phyloP scores from a whole-genome alignment of 768 basidiomycete genomes.

The Flagelloscypha sp. region DNA sequence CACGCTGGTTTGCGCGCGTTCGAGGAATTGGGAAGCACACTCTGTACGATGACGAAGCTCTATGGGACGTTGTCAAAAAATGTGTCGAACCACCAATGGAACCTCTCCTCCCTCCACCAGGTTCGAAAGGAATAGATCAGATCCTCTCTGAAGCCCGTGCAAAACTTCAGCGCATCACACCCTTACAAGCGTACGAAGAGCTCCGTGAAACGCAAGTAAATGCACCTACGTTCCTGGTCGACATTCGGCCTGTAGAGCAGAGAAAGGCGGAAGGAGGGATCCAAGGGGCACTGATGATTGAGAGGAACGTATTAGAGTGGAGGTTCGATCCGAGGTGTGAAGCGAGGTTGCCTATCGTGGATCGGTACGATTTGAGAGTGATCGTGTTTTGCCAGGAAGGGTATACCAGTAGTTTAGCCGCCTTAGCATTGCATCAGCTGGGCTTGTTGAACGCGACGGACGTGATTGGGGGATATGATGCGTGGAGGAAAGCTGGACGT shows the following conservation, averaged over 20 bases:
- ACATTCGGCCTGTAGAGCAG: slow-evolving; percentile 62
- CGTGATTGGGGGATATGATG: slow-evolving; percentile 64
- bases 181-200: slow-evolving; percentile 52
- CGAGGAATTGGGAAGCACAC: slow-evolving; percentile 43
- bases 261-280: slow-evolving; percentile 52
- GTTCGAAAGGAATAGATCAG: slow-evolving; percentile 50
- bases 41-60: slow-evolving; percentile 58
- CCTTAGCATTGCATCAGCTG: slow-evolving; percentile 56
- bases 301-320: slow-evolving; percentile 75
- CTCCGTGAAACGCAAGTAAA: slow-evolving; percentile 42
- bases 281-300: slow-evolving; percentile 61
- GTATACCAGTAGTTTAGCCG: slow-evolving; percentile 64
- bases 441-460: slow-evolving; percentile 72
- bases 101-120: slow-evolving; percentile 54
- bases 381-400: slow-evolving; percentile 75
- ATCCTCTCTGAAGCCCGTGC: slow-evolving; percentile 53
- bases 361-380: slow-evolving; percentile 66
- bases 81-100: slow-evolving; percentile 51
- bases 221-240: slow-evolving; percentile 66
- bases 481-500: slow-evolving; percentile 61
- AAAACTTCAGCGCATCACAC: slow-evolving; percentile 54
- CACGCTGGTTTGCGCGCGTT: slow-evolving; percentile 36
- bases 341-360: slow-evolving; percentile 54
- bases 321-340: slow-evolving; percentile 64
- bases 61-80: slow-evolving; percentile 67